Base-by-base conservation (phyloP, 352 stramenopile genomes). In the Blastocystis sp. region DNA sequence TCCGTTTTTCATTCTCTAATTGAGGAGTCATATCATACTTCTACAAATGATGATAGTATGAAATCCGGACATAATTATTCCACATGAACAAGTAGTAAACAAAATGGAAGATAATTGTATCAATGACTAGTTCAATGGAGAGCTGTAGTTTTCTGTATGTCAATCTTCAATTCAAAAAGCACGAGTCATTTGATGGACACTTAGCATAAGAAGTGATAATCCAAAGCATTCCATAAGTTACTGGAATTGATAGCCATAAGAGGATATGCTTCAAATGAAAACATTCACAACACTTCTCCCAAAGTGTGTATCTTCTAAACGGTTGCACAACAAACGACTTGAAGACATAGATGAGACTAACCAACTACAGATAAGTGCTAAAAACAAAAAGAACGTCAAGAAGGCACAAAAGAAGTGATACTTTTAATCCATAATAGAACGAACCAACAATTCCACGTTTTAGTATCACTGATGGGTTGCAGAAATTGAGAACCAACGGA, bases 61-160 rank as follows among this genome's bases (percentile, higher is more conserved):
- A 22, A 30, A 53, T 7, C n/a, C 1, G 15, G 19, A 84, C 73
- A n/a, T 22, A 44, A n/a, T 44, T 33, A 9, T 84, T 66, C 73
- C 73, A 84, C 73, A 84, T 84, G n/a, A 30, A 48, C 44, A 84
- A 3, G 33, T 69, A 84, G 53, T 84, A 84, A 22, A 66, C 33
- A 44, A 51, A 27, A 22, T 60, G 73, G 30, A 53, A 60, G 22
- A 84, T 30, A 13, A 68, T 19, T 17, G 53, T 37, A 54, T n/a
- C 9, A 1, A 84, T 24, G 1, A 76, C 17, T 2, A 76, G 13
- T 22, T 15, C 35, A 13, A 11, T n/a, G 0, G 64, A 76, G 6
- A 30, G 33, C 48, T 24, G 35, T 53, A 48, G 24, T 3, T 19
- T 44, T 27, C 44, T 27, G 15, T 53, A 62, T 13, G 19, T 62